Base-by-base conservation (phyloP, 306 rosid species). In the Malus asiatica region DNA sequence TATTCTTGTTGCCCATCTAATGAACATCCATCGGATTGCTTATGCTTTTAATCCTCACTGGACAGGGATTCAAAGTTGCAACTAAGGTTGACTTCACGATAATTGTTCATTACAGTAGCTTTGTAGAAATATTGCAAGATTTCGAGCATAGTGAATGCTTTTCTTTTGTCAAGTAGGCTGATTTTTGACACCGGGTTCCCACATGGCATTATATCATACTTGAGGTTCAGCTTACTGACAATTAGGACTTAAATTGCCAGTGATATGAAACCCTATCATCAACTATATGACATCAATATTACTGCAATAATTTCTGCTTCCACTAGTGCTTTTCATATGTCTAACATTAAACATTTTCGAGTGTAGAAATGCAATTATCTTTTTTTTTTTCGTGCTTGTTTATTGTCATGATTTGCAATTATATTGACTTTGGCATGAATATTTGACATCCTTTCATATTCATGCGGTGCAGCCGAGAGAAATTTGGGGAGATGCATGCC, bases 401-500 rank as follows among this genome's bases (percentile, higher is more conserved):
- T 74, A 33, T 25, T 64, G 29, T 78, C 72, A 68, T 78, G 74
- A 63, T 77, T 20, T 65, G 33, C 27, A 82, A 69, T 42, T 72
- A 66, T n/a, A 33, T 32, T 67, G 40, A 63, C 76, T 72, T 72
- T 44, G 67, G 69, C 71, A 64, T 62, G 68, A 52, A 61, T 58
- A 9, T 60, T 23, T 64, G 44, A 69, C 67, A 75, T 82, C 68
- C 55, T 60, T 51, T 69, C 44, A 16, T 64, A 53, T 58, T 40
- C 48, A 71, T 68, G 40, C 55, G 18, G 42, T 83, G 88, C 86
- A 94, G 98, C 86, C 98, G 98, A 65, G 98, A 92, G 84, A 94
- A 73, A 73, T 94, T 94, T 62, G 98, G 98, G 42, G 98, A 94
- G 88, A 74, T 94, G 92, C 97, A 94, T 75, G 98, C 98, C 64